Conservation (phyloP, 345 rosid genomes). For the Ceriops tagal region DNA sequence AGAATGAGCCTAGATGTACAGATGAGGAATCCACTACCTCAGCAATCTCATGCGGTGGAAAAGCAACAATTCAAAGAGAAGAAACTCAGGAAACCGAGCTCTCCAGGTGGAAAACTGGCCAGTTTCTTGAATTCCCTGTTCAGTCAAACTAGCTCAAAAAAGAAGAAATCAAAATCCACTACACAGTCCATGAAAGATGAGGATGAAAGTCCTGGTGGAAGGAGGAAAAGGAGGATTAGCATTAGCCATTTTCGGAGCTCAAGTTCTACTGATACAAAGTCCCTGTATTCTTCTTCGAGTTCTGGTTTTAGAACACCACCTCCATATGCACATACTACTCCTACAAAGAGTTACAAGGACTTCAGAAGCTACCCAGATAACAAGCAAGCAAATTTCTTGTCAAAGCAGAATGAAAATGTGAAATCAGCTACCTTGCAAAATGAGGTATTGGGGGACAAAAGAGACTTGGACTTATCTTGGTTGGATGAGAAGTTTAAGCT, state of each 20-base stretch:
- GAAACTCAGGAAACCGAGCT: conserved; percentile 75
- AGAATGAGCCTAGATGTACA: conserved; percentile 71
- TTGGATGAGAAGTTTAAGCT: conserved; percentile 12
- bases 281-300: conserved; percentile 53
- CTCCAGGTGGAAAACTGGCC: conserved; percentile 85
- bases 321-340: conserved; percentile 46
- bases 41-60: conserved; percentile 31
- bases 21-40: conserved; percentile 32
- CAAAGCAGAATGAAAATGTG: conserved; percentile 23
- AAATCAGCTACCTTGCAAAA: conserved; percentile 11
- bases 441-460: conserved; percentile 28
- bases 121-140: conserved; percentile 88
- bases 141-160: conserved; percentile 68
- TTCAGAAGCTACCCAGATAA: conserved; percentile 50
- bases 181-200: conserved; percentile 52
- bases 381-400: conserved; percentile 36
- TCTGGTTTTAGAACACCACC: conserved; percentile 83
- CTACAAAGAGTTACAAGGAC: conserved; percentile 54
- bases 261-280: conserved; percentile 45
- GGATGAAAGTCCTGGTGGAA: conserved; percentile 62
- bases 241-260: conserved; percentile 78
- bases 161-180: conserved; percentile 58
- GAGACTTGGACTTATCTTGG: conserved; percentile 15
- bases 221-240: conserved; percentile 85
- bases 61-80: conserved; percentile 50